Evolutionary conservation across 1,139 yeast genomes (phyloP).

Genomic region (Taphrina flavorubra): DNA sequence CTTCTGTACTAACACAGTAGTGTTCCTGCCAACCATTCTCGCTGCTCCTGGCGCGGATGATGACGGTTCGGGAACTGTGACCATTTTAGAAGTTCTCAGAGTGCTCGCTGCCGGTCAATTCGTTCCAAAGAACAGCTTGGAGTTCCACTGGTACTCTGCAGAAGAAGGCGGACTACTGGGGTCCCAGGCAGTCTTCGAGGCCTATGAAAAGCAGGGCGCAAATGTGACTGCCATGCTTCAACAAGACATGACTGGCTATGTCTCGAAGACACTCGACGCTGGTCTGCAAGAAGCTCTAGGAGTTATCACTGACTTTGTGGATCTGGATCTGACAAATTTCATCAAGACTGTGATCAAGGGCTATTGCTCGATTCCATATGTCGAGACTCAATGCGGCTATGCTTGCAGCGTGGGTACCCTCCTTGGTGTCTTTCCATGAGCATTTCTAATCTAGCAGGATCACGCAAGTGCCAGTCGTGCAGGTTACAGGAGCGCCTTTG

Average conservation of each 20-base stretch:
- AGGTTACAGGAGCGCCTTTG: conserved; percentile 84
- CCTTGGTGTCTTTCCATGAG: no score
- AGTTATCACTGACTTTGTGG: conserved; percentile 75
- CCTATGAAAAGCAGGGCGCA: conserved; percentile 58
- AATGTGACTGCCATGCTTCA: conserved; percentile 83
- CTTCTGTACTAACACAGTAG: neutral
- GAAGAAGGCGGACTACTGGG: conserved; percentile 95
- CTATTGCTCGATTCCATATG: conserved; percentile 71
- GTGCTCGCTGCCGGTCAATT: conserved; percentile 60
- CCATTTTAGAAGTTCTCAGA: conserved; percentile 76
- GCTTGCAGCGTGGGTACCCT: conserved; percentile 65
- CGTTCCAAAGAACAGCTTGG: conserved; percentile 72
- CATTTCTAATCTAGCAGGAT: conserved; percentile 54
- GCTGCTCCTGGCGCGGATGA: conserved; percentile 97
- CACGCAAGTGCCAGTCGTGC: conserved; percentile 83
- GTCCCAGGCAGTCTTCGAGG: conserved; percentile 74
- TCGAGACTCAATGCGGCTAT: conserved; percentile 82
- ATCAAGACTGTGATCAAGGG: conserved; percentile 64
- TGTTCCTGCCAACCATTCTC: conserved; percentile 69
- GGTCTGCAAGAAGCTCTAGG: conserved; percentile 78
- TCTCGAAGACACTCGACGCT: conserved; percentile 60
- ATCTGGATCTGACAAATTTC: conserved; percentile 64
- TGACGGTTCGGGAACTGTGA: conserved; percentile 86
- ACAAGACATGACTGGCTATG: conserved; percentile 94
- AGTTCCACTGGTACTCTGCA: conserved; percentile 93